A percentile compares a stretch with the other conserved stretches of the same genome.
These are phyloP conservation scores for Tuber brumale DNA, from an alignment of 495 filamentous ascomycete species.

Conservation along the genomic window DNA sequence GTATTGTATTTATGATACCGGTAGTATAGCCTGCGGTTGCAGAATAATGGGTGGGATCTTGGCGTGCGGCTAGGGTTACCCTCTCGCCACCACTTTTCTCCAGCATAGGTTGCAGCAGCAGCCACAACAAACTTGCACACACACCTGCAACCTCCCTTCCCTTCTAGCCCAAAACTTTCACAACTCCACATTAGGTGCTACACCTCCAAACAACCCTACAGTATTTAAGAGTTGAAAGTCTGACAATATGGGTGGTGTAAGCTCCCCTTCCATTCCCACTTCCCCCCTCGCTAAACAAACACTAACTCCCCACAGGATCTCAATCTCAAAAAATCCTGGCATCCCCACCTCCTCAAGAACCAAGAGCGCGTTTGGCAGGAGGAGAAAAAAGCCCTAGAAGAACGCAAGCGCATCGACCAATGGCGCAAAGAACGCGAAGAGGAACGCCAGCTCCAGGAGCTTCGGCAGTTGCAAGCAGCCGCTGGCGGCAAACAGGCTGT, in stretches of 20 bases:
- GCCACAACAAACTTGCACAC: not conserved
- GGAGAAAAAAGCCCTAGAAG: constrained; percentile 88
- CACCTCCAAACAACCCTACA: constrained; percentile 1
- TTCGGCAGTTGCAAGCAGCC: constrained; percentile 81
- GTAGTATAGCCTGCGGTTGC: too few species aligned
- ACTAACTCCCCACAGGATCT: constrained; percentile 52
- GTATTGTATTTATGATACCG: too few species aligned
- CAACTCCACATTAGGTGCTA: not conserved
- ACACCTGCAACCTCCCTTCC: not conserved
- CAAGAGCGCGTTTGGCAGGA: constrained; percentile 76
- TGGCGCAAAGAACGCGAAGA: constrained; percentile 86
- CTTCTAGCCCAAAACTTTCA: not conserved
- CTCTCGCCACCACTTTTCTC: not conserved
- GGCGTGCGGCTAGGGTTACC: not conserved
- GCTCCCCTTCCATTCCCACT: constrained; percentile 2
- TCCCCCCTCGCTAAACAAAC: not conserved
- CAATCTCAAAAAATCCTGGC: constrained; percentile 98
- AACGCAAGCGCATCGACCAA: constrained; percentile 84
- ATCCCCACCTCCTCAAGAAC: constrained; percentile 75
- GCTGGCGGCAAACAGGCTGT: constrained; percentile 69
- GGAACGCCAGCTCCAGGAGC: constrained; percentile 85
- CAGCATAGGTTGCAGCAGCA: not conserved
- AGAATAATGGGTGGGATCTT: not conserved
- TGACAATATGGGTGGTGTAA: constrained; percentile 39
- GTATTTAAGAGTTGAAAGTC: not conserved